Evolutionary conservation across 345 rosid genomes (phyloP), one percentile per base, ranked within the genome.

Genomic region (Barbarea vulgaris): DNA sequence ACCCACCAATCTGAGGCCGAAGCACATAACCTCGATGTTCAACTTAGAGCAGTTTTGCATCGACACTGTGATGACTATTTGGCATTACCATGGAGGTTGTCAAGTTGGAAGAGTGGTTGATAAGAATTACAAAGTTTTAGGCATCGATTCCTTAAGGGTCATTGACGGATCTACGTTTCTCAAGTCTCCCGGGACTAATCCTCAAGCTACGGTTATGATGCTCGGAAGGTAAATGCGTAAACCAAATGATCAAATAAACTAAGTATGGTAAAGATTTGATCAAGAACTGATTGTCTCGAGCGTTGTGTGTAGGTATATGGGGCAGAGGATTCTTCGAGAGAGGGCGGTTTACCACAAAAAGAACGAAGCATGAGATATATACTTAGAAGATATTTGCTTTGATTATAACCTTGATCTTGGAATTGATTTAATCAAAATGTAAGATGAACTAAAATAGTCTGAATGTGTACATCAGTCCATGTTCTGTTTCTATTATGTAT

Each of bases 41-140:
- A 79, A 88, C 3, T 53, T 93, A 61, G 84, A 85, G 67, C 93
- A 89, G 30, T 90, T 85, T 67, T 88, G 93, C 70, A 82, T 46
- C 0, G 88, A 85, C 71, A 86, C 91, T 6, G 96, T 85, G 22
- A 80, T 76, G 84, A 90, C 93, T 1, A 82, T 88, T 19, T 90
- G 91, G 91, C 96, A 85, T 67, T 90, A 86, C 61, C 93, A 86
- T 59, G 93, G 91, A 27, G 96, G 93, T 36, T 90, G 96, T 30
- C 91, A 82, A 74, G 85, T 86, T 24, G 85, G 86, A 12, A 79
- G 60, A 46, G 96, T 88, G 22, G 86, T 88, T 6, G 93, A 90
- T 76, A 75, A 24, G 31, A 80, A 86, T 62, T 88, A 84, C 67
- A 84, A 61, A 60, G 96, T 88, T 3, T 9, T 79, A 59, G 89